Base-by-base conservation (phyloP, 139 green algal genomes). In the Chlorella sorokiniana region DNA sequence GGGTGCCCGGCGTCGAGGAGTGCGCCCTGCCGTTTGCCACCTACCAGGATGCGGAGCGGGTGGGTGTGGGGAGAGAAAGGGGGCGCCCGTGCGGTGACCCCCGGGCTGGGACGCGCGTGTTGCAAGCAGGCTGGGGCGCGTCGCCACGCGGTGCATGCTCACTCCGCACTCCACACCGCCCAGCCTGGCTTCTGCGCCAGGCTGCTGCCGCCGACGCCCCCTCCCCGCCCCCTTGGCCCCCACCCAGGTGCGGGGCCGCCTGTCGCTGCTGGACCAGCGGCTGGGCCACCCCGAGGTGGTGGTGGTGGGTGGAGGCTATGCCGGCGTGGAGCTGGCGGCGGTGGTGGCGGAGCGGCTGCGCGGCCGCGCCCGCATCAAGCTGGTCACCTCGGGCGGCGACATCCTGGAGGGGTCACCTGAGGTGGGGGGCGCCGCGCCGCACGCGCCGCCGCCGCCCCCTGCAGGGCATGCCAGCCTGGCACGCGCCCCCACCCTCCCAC, bases 301-400 rank as follows among this genome's bases (percentile, higher is more conserved):
- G 59, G 91, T 99, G 29, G 93, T 98, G 42, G 96, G 96, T 31
- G 95, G 86, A 4, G 96, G 96, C 4, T 97, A 97, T 81, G 88
- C 92, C 23, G 94, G 96, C 5, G 94, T 98, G 61, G 96, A 99
- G 90, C 86, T 98, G 45, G 93, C 95, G 4, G 86, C 89, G 1
- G 89, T 88, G 37, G 31, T 98, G 14, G 91, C 85, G 0, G 93
- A 97, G 85, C 85, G 90, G 45, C 48, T 97, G 25, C 62, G 76
- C 8, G 79, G 76, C 25, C 51, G 69, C 20, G 87, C 73, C n/a
- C 70, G 42, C 27, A 91, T 97, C 48, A 79, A 89, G 79, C 80
- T 98, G 69, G 64, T 98, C 22, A 94, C 93, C 4, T 79, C 83
- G 64, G 37, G 23, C 9, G 35, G 7, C 0, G 87, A 93, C 44